Conservation (phyloP, 1,284 basidiomycete genomes). For the Paramarasmius palmivorus region DNA sequence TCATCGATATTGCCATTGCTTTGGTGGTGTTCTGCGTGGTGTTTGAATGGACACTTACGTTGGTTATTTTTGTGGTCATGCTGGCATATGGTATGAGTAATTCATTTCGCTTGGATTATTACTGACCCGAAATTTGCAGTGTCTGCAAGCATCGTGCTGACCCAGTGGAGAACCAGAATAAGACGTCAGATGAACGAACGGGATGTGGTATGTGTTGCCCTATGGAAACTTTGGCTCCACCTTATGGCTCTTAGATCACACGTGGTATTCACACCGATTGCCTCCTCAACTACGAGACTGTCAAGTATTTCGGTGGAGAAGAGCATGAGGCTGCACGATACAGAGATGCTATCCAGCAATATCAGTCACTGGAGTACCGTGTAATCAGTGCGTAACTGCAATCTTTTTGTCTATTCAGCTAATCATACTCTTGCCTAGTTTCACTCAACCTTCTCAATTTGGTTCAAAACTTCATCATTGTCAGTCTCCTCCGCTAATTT, state of each 20-base stretch:
- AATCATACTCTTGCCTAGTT: constrained; percentile 34
- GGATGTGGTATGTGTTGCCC: constrained; percentile 52
- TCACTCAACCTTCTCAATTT: constrained; percentile 75
- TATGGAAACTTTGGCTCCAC: constrained; percentile 4
- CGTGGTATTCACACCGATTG: constrained; percentile 81
- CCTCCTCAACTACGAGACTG: constrained; percentile 81
- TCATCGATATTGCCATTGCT: constrained; percentile 76
- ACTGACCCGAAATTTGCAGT: constrained; percentile 37
- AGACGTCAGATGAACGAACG: constrained; percentile 78
- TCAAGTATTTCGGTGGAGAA: constrained; percentile 86
- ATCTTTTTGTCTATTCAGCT: constrained; percentile 11
- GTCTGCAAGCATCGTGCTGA: constrained; percentile 64
- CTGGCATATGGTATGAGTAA: constrained; percentile 62
- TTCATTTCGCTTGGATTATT: constrained; percentile 11
- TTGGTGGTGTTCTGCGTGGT: constrained; percentile 62
- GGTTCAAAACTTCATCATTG: constrained; percentile 79
- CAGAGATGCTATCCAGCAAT: constrained; percentile 69
- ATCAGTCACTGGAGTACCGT: constrained; percentile 74
- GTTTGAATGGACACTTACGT: constrained; percentile 70
- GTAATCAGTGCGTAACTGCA: constrained; percentile 61
- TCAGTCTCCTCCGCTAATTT: constrained; percentile 31
- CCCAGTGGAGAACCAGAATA: constrained; percentile 70
- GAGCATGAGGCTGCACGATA: constrained; percentile 79
- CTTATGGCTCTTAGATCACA: constrained; percentile 44
- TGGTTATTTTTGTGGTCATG: constrained; percentile 78